Evolutionary conservation across 768 basidiomycete species (phyloP).

Genomic region (Lactarius sanguifluus): DNA sequence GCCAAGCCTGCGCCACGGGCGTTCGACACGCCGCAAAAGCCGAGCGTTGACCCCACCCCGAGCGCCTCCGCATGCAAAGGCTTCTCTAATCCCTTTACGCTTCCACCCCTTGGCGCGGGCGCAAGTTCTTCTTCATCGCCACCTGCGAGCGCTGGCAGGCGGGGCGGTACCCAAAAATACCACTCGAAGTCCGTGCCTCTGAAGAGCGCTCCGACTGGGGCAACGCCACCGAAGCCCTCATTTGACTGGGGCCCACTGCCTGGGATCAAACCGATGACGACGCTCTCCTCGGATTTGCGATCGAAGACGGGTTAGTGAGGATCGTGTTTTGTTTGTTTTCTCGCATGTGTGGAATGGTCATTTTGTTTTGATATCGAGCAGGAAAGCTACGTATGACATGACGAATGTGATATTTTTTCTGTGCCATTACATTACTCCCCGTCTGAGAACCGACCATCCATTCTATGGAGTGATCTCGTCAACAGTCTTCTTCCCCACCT

Average conservation of each 20-base stretch:
- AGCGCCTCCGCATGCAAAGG: background rate
- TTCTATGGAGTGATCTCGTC: conserved; percentile 3
- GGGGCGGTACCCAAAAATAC: conserved; percentile 32
- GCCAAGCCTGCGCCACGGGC: conserved; percentile 36
- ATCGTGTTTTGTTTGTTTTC: background rate
- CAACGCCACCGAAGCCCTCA: conserved; percentile 25
- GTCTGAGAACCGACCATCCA: conserved; percentile 30
- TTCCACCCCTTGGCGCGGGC: conserved; percentile 11
- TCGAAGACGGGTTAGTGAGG: conserved; percentile 14
- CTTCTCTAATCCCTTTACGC: conserved; percentile 12
- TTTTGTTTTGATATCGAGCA: conserved; percentile 5
- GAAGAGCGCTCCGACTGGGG: conserved; percentile 32
- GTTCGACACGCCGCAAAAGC: conserved; percentile 24
- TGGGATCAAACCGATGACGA: conserved; percentile 26
- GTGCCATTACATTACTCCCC: conserved; percentile 2
- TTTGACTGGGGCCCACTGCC: conserved; percentile 70
- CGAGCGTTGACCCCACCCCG: conserved; percentile 5
- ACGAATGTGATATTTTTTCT: conserved; percentile 18
- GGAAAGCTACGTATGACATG: background rate
- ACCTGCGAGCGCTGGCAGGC: conserved; percentile 9
- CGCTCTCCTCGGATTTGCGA: conserved; percentile 26
- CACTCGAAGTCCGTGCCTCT: conserved; percentile 40
- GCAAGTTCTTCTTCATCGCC: conserved; percentile 24
- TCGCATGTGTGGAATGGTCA: background rate
- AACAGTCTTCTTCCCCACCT: too few relatives aligned